Conservation (phyloP, 2,329 filamentous ascomycete species). For the Ciborinia camelliae region DNA sequence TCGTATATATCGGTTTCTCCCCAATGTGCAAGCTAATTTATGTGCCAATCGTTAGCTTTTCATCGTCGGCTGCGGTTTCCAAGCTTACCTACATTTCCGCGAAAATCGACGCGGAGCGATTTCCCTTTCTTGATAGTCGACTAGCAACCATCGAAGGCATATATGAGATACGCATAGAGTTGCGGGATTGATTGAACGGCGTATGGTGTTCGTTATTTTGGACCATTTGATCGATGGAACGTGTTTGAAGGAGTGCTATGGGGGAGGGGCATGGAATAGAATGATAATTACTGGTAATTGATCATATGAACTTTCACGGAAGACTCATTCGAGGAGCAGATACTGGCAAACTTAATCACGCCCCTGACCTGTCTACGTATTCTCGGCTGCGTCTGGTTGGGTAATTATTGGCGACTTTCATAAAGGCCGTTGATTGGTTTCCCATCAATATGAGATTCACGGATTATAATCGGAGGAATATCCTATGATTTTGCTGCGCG, state of each 20-base stretch:
- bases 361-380: neutral
- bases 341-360: neutral
- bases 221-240: neutral
- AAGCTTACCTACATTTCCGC: constrained; percentile 81
- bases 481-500: neutral
- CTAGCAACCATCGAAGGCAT: constrained; percentile 12
- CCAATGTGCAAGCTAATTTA: neutral
- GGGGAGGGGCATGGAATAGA: constrained; percentile 7
- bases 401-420: neutral
- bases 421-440: neutral
- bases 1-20: neutral
- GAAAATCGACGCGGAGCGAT: constrained; percentile 82
- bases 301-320: neutral
- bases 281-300: constrained; percentile 5
- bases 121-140: constrained; percentile 51
- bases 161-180: constrained; percentile 16
- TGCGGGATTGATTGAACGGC: constrained; percentile 19
- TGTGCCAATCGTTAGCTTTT: constrained; percentile 60
- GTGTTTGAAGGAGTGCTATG: constrained; percentile 9
- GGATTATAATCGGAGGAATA: neutral
- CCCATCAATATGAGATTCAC: neutral
- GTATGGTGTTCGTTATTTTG: constrained; percentile 26
- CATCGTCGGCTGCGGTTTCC: constrained; percentile 85
- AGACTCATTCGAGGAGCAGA: neutral
- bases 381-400: neutral